phyloP scores from a whole-genome alignment of 2,329 filamentous ascomycete genomes.

The Monilinia fructicola region DNA sequence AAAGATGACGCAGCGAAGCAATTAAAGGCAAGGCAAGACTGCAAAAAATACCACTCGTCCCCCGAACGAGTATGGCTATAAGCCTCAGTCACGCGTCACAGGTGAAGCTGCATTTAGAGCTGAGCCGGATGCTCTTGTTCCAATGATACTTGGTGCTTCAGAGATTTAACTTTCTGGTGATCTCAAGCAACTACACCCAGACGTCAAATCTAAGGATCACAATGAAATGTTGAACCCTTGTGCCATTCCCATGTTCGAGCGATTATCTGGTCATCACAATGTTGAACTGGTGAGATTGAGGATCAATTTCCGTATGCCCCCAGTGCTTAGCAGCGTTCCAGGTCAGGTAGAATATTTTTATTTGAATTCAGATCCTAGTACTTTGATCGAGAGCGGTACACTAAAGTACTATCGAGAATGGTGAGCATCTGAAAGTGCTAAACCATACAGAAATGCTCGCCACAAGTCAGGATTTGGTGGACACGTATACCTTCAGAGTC shows the following conservation, averaged over 20 bases:
- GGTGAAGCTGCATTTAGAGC: conserved; percentile 24
- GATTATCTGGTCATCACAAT: conserved; percentile 6
- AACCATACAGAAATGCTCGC: not conserved
- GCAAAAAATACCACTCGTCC: conserved; percentile 5
- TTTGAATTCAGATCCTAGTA: too few relatives aligned
- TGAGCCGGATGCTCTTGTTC: conserved; percentile 10
- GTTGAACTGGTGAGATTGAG: conserved; percentile 22
- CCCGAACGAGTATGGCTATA: not conserved
- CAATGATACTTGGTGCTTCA: conserved; percentile 3
- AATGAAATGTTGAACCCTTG: conserved; percentile 18
- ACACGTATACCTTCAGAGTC: not conserved
- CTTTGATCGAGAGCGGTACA: too few relatives aligned
- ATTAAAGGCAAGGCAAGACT: not conserved
- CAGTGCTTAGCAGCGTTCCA: too few relatives aligned
- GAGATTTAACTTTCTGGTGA: conserved; percentile 22
- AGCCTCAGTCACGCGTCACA: conserved; percentile 1
- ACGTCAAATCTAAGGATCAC: not conserved
- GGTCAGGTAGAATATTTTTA: too few relatives aligned
- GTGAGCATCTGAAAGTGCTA: not conserved
- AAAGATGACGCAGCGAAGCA: not conserved
- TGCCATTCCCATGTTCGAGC: conserved; percentile 8
- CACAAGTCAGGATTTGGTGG: not conserved
- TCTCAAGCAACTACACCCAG: conserved; percentile 18
- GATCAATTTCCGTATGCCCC: too few relatives aligned
- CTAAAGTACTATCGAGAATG: too few relatives aligned